Evolutionary conservation across 257 asterid genomes (phyloP).

Genomic region (Jasminum sambac): DNA sequence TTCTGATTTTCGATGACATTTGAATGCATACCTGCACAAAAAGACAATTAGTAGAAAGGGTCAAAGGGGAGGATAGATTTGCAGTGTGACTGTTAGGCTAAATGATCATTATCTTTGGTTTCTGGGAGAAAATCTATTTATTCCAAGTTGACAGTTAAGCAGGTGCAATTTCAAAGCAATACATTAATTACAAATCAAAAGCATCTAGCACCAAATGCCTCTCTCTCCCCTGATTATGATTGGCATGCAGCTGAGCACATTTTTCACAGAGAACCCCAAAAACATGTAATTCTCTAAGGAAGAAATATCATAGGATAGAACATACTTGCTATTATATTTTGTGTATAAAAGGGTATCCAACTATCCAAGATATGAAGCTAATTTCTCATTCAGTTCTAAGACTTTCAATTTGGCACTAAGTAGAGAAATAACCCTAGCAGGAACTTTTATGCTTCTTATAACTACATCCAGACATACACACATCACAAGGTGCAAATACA

Average conservation of each 20-base stretch:
- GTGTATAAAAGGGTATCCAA: neutral
- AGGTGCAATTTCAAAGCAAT: conserved; percentile 4
- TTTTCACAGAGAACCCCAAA: conserved; percentile 1
- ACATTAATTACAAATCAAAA: neutral
- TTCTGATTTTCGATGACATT: conserved; percentile 88
- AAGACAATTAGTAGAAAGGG: conserved; percentile 7
- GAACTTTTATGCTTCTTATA: conserved; percentile 2
- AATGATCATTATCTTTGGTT: neutral
- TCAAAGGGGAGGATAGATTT: neutral
- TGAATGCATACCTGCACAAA: conserved; percentile 76
- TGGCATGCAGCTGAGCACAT: neutral
- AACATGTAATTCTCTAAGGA: neutral
- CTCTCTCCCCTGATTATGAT: neutral
- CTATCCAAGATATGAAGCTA: neutral
- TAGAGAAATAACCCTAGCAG: neutral
- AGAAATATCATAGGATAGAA: neutral
- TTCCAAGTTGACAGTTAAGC: neutral
- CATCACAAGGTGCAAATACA: conserved; percentile 28
- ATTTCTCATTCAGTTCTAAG: neutral
- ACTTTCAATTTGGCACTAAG: neutral
- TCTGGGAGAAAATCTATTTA: neutral
- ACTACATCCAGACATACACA: conserved; percentile 6
- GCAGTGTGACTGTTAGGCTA: conserved; percentile 1
- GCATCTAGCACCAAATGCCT: neutral
- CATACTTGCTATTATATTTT: neutral